Base-by-base conservation (phyloP, 2,329 filamentous ascomycete species). In the Ascochyta pisi region DNA sequence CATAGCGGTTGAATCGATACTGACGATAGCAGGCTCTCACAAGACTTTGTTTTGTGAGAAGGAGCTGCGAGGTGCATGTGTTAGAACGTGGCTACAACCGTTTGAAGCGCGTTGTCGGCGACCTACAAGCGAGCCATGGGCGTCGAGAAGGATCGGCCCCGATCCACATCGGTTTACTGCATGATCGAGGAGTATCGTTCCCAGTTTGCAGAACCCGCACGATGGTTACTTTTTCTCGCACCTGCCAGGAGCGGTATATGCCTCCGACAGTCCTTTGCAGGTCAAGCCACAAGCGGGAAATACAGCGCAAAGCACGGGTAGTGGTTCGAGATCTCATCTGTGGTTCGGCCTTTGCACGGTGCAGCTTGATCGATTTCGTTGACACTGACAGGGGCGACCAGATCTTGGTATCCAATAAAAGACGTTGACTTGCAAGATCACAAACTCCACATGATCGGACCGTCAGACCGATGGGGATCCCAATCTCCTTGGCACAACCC, bases 91-190 rank as follows among this genome's bases (percentile, higher is more conserved):
- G 51, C 45, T 24, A 19, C 27, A 31, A 40, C 33, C 33, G 51
- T 54, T 55, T 35, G 24, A 46, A 31, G 40, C 34, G 46, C 52
- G 46, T 31, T 37, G 23, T 55, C 52, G 52, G 52, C 52, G 52
- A 55, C 52, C 45, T 50, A 12, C 23, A 55, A 44, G 52, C 52
- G 52, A 55, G 41, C 9, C 19, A 45, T 41, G 10, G 52, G 46
- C 52, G 34, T 50, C 46, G 29, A 24, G 23, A 39, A 27, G 24
- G 44, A 38, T 42, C n/a, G 26, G 37, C 26, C 35, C 19, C 23
- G 13, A 55, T 49, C 45, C 33, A 31, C 40, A 35, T 19, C 51
- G 51, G 51, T 27, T 44, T 13, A 37, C 34, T 46, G 52, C 52
- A 55, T 46, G 52, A 55, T 55, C 52, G 46, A 45, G 40, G 46